Conservation (phyloP, 2,329 filamentous ascomycete species). For the Penicillium sp. region DNA sequence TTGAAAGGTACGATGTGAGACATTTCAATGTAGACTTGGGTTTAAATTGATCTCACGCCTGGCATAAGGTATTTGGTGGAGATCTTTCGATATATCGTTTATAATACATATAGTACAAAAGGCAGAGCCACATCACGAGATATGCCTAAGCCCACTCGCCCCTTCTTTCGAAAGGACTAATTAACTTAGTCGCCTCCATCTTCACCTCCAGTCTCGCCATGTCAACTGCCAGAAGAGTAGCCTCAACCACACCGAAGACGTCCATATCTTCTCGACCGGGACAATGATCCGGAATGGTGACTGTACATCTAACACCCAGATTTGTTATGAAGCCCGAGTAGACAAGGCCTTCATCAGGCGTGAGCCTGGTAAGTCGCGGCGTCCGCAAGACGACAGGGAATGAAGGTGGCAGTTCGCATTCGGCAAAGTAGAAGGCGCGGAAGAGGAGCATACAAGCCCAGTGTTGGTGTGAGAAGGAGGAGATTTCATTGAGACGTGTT, state of each 20-base stretch:
- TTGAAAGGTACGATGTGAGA: not conserved
- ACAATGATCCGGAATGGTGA: constrained; percentile 26
- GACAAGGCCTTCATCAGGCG: constrained; percentile 21
- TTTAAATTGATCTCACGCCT: not conserved
- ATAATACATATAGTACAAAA: constrained; percentile 19
- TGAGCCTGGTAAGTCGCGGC: constrained; percentile 18
- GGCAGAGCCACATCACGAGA: not conserved
- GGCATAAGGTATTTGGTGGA: not conserved
- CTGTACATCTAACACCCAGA: constrained; percentile 31
- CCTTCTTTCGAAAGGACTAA: constrained; percentile 33
- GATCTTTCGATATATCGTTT: not conserved
- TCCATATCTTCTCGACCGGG: constrained; percentile 23
- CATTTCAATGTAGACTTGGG: not conserved
- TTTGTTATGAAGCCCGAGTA: constrained; percentile 32
- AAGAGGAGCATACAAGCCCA: constrained; percentile 57
- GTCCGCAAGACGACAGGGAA: constrained; percentile 41
- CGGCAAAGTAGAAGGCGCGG: constrained; percentile 57
- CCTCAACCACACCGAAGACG: constrained; percentile 35
- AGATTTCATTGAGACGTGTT: constrained; percentile 42
- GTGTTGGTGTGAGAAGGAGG: constrained; percentile 36
- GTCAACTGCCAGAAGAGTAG: constrained; percentile 34
- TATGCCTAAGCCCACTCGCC: constrained; percentile 31
- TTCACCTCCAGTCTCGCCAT: constrained; percentile 31
- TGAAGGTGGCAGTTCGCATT: constrained; percentile 51
- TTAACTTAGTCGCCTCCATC: constrained; percentile 33